phyloP scores from a whole-genome alignment of 129 eudicot species.

The Pseudognaphalium luteoalbum region DNA sequence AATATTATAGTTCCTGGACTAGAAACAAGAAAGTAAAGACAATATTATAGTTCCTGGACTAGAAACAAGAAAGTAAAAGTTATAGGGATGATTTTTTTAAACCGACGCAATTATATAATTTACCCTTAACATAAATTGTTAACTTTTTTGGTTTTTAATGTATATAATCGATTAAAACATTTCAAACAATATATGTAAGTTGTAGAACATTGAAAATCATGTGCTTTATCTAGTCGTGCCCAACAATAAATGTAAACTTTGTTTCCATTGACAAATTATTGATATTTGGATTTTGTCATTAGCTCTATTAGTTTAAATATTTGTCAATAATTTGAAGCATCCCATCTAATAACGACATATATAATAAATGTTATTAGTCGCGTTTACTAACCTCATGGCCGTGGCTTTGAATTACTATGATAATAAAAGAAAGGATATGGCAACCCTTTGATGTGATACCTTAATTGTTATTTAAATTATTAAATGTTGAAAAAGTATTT shows the following conservation, averaged over 20 bases:
- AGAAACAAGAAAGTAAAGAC: no score
- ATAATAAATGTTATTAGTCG: background rate
- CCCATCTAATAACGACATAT: background rate
- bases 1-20: no score
- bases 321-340: background rate
- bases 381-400: conserved; percentile 3
- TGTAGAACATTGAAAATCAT: background rate
- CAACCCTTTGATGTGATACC: conserved; percentile 14
- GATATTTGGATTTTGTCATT: background rate
- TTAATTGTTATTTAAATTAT: conserved; percentile 5
- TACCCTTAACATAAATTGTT: background rate
- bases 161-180: background rate
- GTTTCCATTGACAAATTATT: background rate
- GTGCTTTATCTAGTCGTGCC: background rate
- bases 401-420: background rate
- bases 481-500: conserved; percentile 17
- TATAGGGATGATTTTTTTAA: no score
- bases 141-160: background rate
- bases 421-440: background rate
- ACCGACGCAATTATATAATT: no score
- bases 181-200: no score
- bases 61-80: no score
- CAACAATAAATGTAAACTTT: background rate
- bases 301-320: background rate
- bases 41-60: no score